phyloP scores from a whole-genome alignment of 2,329 filamentous ascomycete species.

The Penicillium sp. region DNA sequence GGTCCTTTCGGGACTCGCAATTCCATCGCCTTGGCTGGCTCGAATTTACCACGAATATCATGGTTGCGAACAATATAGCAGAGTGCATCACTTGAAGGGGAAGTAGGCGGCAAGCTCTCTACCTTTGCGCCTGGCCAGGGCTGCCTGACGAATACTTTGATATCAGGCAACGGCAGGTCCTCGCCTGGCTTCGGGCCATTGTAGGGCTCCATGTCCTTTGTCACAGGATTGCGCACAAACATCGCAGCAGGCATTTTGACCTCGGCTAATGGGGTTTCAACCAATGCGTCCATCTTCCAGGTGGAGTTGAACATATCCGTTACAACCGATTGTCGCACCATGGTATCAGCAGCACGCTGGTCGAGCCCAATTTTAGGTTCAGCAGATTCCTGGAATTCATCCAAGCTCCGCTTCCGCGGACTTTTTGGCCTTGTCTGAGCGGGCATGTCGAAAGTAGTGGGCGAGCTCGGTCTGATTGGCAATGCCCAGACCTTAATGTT shows the following conservation, averaged over 20 bases:
- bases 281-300: conserved; percentile 71
- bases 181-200: conserved; percentile 64
- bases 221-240: conserved; percentile 63
- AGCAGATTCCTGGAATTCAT: conserved; percentile 46
- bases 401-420: conserved; percentile 50
- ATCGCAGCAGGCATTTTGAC: conserved; percentile 69
- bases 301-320: conserved; percentile 75
- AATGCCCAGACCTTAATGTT: conserved; percentile 85
- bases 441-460: conserved; percentile 25
- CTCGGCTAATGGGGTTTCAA: conserved; percentile 64
- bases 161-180: conserved; percentile 55
- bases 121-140: conserved; percentile 76
- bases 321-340: conserved; percentile 64
- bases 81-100: conserved; percentile 66
- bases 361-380: conserved; percentile 13
- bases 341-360: conserved; percentile 42
- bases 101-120: conserved; percentile 65
- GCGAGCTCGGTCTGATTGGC: conserved; percentile 47
- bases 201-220: conserved; percentile 69
- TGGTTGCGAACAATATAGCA: conserved; percentile 85
- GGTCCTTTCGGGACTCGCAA: conserved; percentile 63
- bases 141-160: conserved; percentile 69
- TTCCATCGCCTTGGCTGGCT: conserved; percentile 61
- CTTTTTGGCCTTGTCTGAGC: conserved; percentile 28
- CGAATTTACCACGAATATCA: conserved; percentile 77